Evolutionary conservation across 78 protist genomes (phyloP).

Genomic region (Dictyostelium purpureum): DNA sequence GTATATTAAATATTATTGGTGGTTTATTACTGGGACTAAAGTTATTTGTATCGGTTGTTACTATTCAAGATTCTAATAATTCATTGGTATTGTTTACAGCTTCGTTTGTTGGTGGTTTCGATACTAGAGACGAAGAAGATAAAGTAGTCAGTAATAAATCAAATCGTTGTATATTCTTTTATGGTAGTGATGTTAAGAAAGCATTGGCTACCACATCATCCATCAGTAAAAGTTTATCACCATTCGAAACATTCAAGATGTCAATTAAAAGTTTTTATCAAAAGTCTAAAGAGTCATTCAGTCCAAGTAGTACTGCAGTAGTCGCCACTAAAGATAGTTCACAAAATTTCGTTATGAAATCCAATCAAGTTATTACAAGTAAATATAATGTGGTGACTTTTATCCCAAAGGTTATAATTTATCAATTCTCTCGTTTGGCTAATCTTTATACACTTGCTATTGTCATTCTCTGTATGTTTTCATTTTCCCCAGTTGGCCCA

Average conservation of each 20-base stretch:
- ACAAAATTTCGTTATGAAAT: neutral
- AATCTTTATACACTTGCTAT: constrained; percentile 90
- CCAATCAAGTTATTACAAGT: constrained; percentile 66
- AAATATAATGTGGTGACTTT: constrained; percentile 81
- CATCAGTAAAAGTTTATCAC: neutral
- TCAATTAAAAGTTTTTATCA: neutral
- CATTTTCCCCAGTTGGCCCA: constrained; percentile 90
- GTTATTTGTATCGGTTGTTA: constrained; percentile 39
- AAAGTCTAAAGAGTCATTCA: neutral
- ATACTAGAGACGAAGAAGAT: constrained; percentile 11
- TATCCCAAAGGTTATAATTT: constrained; percentile 72
- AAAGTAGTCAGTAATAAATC: neutral
- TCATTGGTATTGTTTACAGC: constrained; percentile 62
- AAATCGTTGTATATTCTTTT: constrained; percentile 15
- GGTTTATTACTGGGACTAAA: constrained; percentile 40
- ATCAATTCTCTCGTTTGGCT: constrained; percentile 84
- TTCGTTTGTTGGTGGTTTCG: constrained; percentile 49
- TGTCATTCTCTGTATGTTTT: constrained; percentile 81
- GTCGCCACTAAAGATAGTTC: neutral
- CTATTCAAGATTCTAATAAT: constrained; percentile 25
- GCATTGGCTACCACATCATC: constrained; percentile 4
- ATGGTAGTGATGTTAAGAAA: constrained; percentile 52
- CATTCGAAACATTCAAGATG: neutral
- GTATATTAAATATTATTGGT: constrained; percentile 45
- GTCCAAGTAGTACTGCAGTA: neutral